Base-by-base conservation (phyloP, 257 asterid species). In the Echites panduratus region DNA sequence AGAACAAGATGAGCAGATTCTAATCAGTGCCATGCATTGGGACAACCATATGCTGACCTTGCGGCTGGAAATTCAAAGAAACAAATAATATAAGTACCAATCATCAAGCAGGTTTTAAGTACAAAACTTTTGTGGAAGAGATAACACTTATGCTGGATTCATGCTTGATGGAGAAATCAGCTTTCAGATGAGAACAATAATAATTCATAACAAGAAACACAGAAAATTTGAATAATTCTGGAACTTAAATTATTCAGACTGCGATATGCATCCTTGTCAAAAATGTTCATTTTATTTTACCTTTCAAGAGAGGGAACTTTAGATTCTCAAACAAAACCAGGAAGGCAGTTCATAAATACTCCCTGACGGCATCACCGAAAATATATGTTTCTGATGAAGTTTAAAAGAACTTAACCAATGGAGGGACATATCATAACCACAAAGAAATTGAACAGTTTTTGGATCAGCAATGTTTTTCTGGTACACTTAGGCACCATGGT, bases 1-100 rank as follows among this genome's bases (percentile, higher is more conserved):
- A 52, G 73, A 79, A 63, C 59, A 19, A 72, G 69, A 71, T 3
- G 56, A 35, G 74, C 74, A 43, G 17, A 32, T 70, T 70, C 82
- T 82, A 86, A 26, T 86, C 94, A 81, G 82, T 73, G 78, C 94
- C 84, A 72, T 65, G 89, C 92, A 84, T 85, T 38, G 80, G 89
- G 61, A 86, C 80, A 82, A 86, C 80, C 91, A 83, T 82, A 76
- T 85, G 87, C 76, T 82, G 88, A 66, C 79, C 82, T 73, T 76
- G 90, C 71, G 79, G 78, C 89, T 80, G 69, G 44, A 78, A 74
- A 64, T 44, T 69, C 74, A 14, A 74, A 71, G 71, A 69, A 66
- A 72, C 53, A 68, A 70, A 29, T 58, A 62, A 68, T 71, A 22
- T 78, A 62, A 61, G 62, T 14, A 76, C 17, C 50, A 63, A 14